Base-by-base conservation (phyloP, 1,284 basidiomycete species). In the Naganishia sp. region DNA sequence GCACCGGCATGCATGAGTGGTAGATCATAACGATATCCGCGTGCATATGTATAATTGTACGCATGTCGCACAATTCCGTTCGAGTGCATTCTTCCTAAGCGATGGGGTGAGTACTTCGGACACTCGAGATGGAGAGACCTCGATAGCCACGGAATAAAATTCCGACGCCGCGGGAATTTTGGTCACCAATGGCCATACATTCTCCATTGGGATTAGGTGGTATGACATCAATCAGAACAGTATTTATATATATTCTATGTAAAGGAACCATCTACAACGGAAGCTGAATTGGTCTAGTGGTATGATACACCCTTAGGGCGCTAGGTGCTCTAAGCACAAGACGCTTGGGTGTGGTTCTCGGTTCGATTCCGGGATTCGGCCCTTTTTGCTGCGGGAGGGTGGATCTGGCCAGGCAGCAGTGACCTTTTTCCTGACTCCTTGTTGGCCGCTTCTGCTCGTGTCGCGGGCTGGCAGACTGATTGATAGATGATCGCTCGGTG, bases 321-420 rank as follows among this genome's bases (percentile, higher is more conserved):
- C 23, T 1, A 39, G 18, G 10, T 43, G 10, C 28, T 28, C 28
- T 28, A 2, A 3, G 28, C 28, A 23, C 54, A 43, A 39, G 18
- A 16, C 23, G 33, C 53, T 39, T 55, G 53, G 53, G 53, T 39
- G 50, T 53, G 50, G 50, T 53, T 55, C 54, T 55, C 54, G 54
- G 54, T 55, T 55, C 54, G 54, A 55, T 55, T 55, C 54, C 54
- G 54, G 54, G 54, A 39, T 55, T 55, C 54, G 54, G 54, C 54
- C 54, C 43, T 43, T 45, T 56, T 56, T 56, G 45, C 45, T 28
- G 28, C 28, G 28, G 28, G 2, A 5, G 28, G 28, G 28, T 28
- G 3, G 28, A 28, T 28, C 28, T 5, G 28, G 28, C 28, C 28
- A 28, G 28, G 28, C 5, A 5, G 28, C 28, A 28, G 28, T 28